A percentile compares a stretch with the other conserved stretches of the same genome.
Evolutionary conservation across 805 yeast genomes (phyloP).

Genomic region (Komagataella pastoris): DNA sequence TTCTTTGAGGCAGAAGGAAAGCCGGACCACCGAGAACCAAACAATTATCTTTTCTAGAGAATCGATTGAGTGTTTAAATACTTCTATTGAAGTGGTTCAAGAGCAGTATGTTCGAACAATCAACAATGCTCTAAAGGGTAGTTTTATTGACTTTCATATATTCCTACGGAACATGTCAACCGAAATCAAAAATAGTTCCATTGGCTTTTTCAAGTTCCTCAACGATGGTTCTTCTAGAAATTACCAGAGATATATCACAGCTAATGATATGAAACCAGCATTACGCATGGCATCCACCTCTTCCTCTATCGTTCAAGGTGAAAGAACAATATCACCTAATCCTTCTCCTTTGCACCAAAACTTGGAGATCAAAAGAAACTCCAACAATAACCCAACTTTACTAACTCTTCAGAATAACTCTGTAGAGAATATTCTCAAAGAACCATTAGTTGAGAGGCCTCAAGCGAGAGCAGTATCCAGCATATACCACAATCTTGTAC

Average conservation of each 20-base stretch:
- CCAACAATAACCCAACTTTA: constrained; percentile 4
- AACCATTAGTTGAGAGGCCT: not conserved
- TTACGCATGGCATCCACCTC: not conserved
- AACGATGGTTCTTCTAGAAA: constrained; percentile 3
- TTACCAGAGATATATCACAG: not conserved
- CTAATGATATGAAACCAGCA: not conserved
- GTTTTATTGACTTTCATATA: constrained; percentile 29
- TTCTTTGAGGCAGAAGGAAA: constrained; percentile 26
- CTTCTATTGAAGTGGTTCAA: constrained; percentile 37
- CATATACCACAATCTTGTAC: not conserved
- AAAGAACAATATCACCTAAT: not conserved
- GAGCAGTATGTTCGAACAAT: constrained; percentile 36
- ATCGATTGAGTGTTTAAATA: constrained; percentile 34
- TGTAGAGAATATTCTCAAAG: not conserved
- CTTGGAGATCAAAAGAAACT: constrained; percentile 9
- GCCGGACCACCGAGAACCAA: constrained; percentile 31
- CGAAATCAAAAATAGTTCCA: constrained; percentile 9
- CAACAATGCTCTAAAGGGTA: constrained; percentile 26
- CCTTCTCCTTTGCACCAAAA: constrained; percentile 1
- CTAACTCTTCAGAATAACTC: constrained; percentile 3
- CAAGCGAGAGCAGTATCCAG: not conserved
- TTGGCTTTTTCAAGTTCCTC: constrained; percentile 14
- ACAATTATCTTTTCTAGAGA: constrained; percentile 31
- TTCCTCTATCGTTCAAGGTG: not conserved
- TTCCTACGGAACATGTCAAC: constrained; percentile 17